phyloP scores from a whole-genome alignment of 495 filamentous ascomycete genomes.

The Lasiosphaeris hirsuta region DNA sequence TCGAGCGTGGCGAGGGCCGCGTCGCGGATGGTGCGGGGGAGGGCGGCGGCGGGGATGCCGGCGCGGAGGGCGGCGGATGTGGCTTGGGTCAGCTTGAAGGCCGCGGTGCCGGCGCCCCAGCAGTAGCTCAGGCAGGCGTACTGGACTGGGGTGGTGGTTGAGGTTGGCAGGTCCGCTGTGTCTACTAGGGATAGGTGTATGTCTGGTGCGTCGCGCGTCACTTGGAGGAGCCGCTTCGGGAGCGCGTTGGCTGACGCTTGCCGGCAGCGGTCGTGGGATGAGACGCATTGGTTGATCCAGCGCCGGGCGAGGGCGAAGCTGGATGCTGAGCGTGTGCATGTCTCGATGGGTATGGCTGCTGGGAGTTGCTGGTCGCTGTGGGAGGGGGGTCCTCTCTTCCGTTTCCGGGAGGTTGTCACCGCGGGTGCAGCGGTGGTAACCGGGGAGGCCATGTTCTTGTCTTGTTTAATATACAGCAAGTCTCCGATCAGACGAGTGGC shows the following conservation, averaged over 20 bases:
- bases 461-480: too few species aligned
- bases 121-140: background rate
- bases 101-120: background rate
- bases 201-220: background rate
- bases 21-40: background rate
- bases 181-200: background rate
- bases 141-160: background rate
- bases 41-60: background rate
- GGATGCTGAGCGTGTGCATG: background rate
- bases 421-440: too few species aligned
- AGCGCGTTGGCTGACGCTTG: background rate
- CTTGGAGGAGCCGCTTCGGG: background rate
- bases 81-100: background rate
- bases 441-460: too few species aligned
- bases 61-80: background rate
- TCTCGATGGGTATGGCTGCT: background rate
- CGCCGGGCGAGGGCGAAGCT: background rate
- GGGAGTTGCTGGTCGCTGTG: too few species aligned
- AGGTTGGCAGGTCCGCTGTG: background rate
- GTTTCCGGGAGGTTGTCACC: too few species aligned
- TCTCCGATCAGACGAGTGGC: too few species aligned
- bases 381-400: too few species aligned
- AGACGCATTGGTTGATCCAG: background rate
- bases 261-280: background rate
- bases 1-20: background rate